These are phyloP conservation scores for Syncephalastrum sp. DNA, from an alignment of 371 early-diverging fungal species.

Conservation along the genomic window DNA sequence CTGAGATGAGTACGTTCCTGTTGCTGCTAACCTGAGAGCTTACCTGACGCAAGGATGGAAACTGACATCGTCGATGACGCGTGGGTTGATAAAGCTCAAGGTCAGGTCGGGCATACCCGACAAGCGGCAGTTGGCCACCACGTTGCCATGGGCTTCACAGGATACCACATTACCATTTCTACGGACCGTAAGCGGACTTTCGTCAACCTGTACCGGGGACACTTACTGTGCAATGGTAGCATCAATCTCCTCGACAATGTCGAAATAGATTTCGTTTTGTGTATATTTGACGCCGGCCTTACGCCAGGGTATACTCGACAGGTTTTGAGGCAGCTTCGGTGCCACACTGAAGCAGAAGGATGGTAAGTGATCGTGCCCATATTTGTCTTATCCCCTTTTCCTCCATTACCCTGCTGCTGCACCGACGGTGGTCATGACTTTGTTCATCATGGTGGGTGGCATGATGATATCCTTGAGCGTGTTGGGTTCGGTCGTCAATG, in stretches of 20 bases:
- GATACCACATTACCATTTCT: slow-evolving; percentile 73
- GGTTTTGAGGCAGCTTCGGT: slow-evolving; percentile 50
- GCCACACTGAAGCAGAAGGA: slow-evolving; percentile 28
- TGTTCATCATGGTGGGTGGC: slow-evolving; percentile 83
- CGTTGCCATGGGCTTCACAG: slow-evolving; percentile 79
- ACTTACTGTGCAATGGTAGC: slow-evolving; percentile 74
- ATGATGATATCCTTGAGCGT: slow-evolving; percentile 85
- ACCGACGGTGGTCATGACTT: slow-evolving; percentile 83
- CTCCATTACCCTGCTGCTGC: slow-evolving; percentile 57
- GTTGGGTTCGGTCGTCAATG: slow-evolving; percentile 84
- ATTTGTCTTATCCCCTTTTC: not conserved
- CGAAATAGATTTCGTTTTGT: slow-evolving; percentile 92
- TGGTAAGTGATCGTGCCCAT: too few species aligned
- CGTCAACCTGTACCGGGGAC: not conserved
- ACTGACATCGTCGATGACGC: slow-evolving; percentile 76
- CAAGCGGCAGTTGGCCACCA: slow-evolving; percentile 73
- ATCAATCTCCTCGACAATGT: slow-evolving; percentile 87
- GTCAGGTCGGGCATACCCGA: slow-evolving; percentile 90
- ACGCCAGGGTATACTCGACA: slow-evolving; percentile 87
- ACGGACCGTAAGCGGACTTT: slow-evolving; percentile 2
- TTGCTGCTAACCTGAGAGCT: not conserved
- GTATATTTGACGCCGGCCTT: slow-evolving; percentile 85
- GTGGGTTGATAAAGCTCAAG: slow-evolving; percentile 69
- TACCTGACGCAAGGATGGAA: slow-evolving; percentile 90
- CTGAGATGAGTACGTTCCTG: not conserved